Evolutionary conservation across 2,329 filamentous ascomycete species (phyloP), one percentile per base, ranked within the genome.

Genomic region (Stemphylium lycopersici): DNA sequence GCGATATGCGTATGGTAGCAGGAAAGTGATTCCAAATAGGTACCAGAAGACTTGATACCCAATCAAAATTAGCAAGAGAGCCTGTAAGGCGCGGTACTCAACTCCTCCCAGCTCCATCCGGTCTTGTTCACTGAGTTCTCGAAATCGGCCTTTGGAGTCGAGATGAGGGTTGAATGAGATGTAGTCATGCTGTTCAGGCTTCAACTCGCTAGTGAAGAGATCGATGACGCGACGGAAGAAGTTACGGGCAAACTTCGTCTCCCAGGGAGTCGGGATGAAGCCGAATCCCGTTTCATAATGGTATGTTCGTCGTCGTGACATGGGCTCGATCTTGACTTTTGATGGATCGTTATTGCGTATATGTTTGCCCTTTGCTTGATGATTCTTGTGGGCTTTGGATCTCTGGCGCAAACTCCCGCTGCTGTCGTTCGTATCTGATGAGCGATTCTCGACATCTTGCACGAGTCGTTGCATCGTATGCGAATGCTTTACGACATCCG

Each of bases 71-170:
- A 48, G 80, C 63, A 83, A 61, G 11, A 84, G 63, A 1, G 83
- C 58, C 59, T 80, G 81, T 29, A 84, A 65, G 29, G 76, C 79
- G 0, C 80, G 76, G 38, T 84, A 84, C 62, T 83, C 82, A 32
- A 83, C 79, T 0, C 81, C 82, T 1, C 81, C 81, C 0, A 84
- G 69, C n/a, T 73, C 69, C 15, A 78, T 71, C 5, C 78, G 73
- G 38, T 81, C 77, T 11, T 75, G 72, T 22, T 74, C 66, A 10
- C 74, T 78, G 24, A 81, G 56, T 61, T 67, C 65, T 6, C 62
- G 61, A 37, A 76, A 72, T 0, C 72, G 64, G 4, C 69, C 71
- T 44, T 62, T 66, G 1, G 61, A 60, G 33, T 74, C 72, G 1
- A 72, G 50, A 3, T 59, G 58, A 5, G 70, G 68, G 11, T 71